phyloP scores from a whole-genome alignment of 768 basidiomycete species.

The Pleurotus tuber-regium region DNA sequence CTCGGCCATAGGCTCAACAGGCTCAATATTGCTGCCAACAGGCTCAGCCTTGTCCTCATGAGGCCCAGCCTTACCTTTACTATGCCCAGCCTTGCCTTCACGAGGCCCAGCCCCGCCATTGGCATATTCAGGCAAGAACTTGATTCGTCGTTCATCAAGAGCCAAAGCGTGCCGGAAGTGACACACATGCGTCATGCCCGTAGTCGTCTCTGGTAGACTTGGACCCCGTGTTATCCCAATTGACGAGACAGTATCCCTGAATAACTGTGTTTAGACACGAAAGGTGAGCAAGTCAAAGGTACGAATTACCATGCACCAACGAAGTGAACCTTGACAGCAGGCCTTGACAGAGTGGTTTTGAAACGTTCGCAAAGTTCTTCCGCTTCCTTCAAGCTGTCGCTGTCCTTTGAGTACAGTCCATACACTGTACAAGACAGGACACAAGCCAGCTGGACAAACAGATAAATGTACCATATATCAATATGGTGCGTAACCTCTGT shows the following conservation, averaged over 20 bases:
- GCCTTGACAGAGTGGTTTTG: constrained; percentile 18
- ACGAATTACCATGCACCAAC: constrained; percentile 43
- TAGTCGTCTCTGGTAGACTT: constrained; percentile 28
- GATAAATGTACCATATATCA: too few species aligned
- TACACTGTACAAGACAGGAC: too few species aligned
- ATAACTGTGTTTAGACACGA: neutral
- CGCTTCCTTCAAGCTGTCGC: neutral
- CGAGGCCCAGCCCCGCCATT: constrained; percentile 4
- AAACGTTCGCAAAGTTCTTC: constrained; percentile 17
- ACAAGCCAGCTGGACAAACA: too few species aligned
- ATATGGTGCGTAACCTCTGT: neutral
- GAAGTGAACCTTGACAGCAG: constrained; percentile 37
- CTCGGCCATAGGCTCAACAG: constrained; percentile 47
- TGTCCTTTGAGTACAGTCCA: neutral
- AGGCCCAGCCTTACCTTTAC: constrained; percentile 5
- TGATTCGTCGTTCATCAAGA: constrained; percentile 44
- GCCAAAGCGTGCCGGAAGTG: constrained; percentile 46
- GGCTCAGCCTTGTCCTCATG: neutral
- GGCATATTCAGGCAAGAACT: constrained; percentile 42
- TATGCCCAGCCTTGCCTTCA: neutral
- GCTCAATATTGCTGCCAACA: too few species aligned
- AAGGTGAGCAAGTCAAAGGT: neutral
- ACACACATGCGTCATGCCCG: constrained; percentile 30
- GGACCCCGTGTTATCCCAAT: constrained; percentile 32
- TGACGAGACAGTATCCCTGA: constrained; percentile 48